Evolutionary conservation across 345 rosid species (phyloP), one percentile per base, ranked within the genome.

Genomic region (Physaria fendleri): DNA sequence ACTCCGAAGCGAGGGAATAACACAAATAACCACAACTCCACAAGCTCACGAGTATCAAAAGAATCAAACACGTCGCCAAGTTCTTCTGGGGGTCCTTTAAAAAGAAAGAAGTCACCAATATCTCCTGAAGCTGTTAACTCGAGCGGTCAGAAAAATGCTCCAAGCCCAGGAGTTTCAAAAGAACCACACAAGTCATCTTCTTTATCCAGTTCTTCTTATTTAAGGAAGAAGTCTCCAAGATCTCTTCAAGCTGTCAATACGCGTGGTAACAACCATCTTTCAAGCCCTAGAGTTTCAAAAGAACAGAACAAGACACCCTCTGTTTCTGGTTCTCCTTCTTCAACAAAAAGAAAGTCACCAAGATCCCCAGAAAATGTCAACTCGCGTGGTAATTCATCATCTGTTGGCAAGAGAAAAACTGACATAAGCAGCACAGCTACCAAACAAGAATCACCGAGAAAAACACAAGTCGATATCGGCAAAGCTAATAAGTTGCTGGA

Each of bases 401-500:
- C 52, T 21, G 8, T 8, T 38, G 30, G n/a, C 37, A 49, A 63
- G 70, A 55, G 52, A 45, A 43, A 34, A 1, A 51, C 45, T 22
- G 52, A 46, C 16, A 6, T 12, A 51, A 51, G 17, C 34, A 41
- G 15, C 22, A 41, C 0, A 51, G 53, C 4, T 37, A 5, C 37
- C 32, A 35, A 28, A 28, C 30, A 8, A 70, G 49, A 64, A 16
- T 41, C 71, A 57, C 65, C 54, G 2, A 50, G 37, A 11, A 39
- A 41, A 48, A 33, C 42, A 25, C 59, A 63, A 40, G 9, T 35
- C 23, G 35, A 58, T 40, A 27, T 22, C 1, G 8, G 20, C 27
- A 50, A 66, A 37, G 9, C 71, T 32, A 58, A 23, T n/a, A 48
- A 57, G 43, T 48, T 22, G 20, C 15, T 66, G 6, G 71, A 66